Evolutionary conservation across 805 yeast species (phyloP), one percentile per base, ranked within the genome.

Genomic region (Lachancea thermotolerans): DNA sequence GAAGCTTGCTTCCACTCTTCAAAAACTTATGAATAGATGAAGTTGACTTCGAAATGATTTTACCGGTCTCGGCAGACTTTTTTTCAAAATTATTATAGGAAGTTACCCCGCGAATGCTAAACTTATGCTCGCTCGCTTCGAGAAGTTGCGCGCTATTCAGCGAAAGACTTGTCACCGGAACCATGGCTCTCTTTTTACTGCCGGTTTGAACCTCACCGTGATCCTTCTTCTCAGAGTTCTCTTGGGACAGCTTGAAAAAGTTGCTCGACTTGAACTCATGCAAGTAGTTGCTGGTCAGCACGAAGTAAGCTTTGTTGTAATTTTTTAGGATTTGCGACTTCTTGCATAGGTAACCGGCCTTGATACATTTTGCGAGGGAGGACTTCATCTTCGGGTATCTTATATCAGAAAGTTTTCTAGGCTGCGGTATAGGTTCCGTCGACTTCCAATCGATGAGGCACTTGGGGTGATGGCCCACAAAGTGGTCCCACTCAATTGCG

Each of bases 401-500:
- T 11, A 72, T 65, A 50, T 79, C 81, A 1, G 78, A 65, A 39
- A 78, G 61, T 48, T 73, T 75, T 46, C 79, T 61, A 27, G 69
- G 64, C 37, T 62, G 60, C 28, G 74, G 75, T n/a, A 67, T 50
- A 5, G 69, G 66, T 35, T 64, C 65, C 18, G 57, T 63, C 4
- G 74, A 59, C 47, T 66, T 67, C 62, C 67, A 60, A 39, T 62
- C 55, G 45, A 65, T 52, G 29, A 75, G 47, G 41, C 77, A 68
- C 46, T 70, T 66, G 27, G 66, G 69, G 27, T 69, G 69, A 39
- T 65, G 64, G 38, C 69, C 66, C 41, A 82, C 78, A 49, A 81
- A 82, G 41, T 75, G 75, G 56, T 82, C 85, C 88, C 88, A 82
- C 61, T 82, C 90, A 49, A 75, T 66, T 35, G 72, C 74, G n/a